phyloP scores from a whole-genome alignment of 2,329 filamentous ascomycete genomes.

The Colletotrichum sp. region DNA sequence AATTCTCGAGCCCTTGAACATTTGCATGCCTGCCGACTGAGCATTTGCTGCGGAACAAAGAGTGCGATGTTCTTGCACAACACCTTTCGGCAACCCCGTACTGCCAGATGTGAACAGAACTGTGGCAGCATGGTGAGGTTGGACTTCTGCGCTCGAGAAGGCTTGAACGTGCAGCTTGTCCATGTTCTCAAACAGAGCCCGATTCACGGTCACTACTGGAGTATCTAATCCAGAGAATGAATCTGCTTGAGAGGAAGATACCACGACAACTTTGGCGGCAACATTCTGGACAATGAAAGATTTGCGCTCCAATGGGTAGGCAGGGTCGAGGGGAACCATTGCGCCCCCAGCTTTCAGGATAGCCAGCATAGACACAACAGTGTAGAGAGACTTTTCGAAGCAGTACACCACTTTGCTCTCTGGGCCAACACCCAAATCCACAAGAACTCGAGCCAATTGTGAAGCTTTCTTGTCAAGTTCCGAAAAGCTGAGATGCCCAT shows the following conservation, averaged over 20 bases:
- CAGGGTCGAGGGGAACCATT: conserved; percentile 33
- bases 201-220: background rate
- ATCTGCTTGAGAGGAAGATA: background rate
- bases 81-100: conserved; percentile 58
- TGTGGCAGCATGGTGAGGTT: conserved; percentile 21
- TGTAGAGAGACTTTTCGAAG: conserved; percentile 32
- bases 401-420: conserved; percentile 29
- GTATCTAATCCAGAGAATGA: background rate
- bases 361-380: conserved; percentile 32
- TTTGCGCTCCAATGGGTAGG: conserved; percentile 7
- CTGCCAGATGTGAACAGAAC: conserved; percentile 61
- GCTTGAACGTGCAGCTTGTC: background rate
- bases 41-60: conserved; percentile 26
- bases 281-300: background rate
- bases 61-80: conserved; percentile 38
- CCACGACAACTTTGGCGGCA: background rate
- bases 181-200: background rate
- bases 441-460: conserved; percentile 19
- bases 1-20: background rate
- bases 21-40: background rate
- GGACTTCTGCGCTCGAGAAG: background rate
- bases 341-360: conserved; percentile 36
- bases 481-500: conserved; percentile 23
- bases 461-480: conserved; percentile 23
- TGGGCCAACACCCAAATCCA: conserved; percentile 22